Conservation (phyloP, 345 rosid species). For the Eucalyptus cloeziana region DNA sequence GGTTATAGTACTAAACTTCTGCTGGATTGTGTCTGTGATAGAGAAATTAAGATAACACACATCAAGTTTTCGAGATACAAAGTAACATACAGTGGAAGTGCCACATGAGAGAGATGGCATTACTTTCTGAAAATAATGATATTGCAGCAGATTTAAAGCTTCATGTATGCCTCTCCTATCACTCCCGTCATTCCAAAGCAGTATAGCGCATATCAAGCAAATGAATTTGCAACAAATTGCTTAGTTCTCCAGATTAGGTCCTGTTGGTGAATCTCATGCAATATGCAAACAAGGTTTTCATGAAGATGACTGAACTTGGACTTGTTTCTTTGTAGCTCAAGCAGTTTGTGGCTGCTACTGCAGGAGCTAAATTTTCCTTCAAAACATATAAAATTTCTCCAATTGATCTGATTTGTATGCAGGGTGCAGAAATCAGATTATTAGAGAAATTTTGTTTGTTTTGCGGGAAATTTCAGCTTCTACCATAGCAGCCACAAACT, state of each 20-base stretch:
- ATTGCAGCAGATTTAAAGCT: not conserved
- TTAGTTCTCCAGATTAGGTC: not conserved
- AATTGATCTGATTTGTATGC: not conserved
- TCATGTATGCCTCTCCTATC: not conserved
- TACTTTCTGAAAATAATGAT: not conserved
- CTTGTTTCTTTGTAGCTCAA: not conserved
- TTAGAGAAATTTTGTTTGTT: not conserved
- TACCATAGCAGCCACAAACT: not conserved
- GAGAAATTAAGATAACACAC: not conserved
- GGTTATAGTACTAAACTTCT: not conserved
- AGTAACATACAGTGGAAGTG: not conserved
- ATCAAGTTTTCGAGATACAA: not conserved
- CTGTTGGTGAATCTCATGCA: not conserved
- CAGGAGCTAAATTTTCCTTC: not conserved
- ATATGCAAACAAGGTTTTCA: not conserved
- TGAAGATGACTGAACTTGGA: not conserved
- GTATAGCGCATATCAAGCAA: not conserved
- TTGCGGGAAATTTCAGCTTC: not conserved
- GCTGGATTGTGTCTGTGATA: not conserved
- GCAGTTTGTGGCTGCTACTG: not conserved
- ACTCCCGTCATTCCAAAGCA: not conserved
- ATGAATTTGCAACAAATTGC: not conserved
- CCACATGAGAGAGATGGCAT: not conserved
- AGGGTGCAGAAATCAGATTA: not conserved
- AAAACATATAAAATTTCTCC: not conserved